Conservation (phyloP, 768 basidiomycete genomes). For the Tephrocybe sp. region DNA sequence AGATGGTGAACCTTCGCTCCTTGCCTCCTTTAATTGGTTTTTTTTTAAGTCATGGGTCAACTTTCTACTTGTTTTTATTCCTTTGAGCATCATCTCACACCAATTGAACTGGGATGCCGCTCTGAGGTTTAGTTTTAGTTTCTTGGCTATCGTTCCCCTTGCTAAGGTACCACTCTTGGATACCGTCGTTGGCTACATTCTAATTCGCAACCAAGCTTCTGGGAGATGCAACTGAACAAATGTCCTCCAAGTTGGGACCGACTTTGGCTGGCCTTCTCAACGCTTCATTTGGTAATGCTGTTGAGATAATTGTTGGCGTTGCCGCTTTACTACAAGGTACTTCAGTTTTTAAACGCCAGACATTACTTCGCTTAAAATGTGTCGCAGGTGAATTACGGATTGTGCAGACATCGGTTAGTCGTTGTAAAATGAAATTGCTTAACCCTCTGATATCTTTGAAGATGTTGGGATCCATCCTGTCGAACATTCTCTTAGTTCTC, state of each 20-base stretch:
- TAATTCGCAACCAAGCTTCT: constrained; percentile 48
- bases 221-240: constrained; percentile 80
- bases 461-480: constrained; percentile 91
- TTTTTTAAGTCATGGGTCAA: constrained; percentile 72
- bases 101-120: constrained; percentile 73
- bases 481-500: constrained; percentile 86
- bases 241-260: constrained; percentile 76
- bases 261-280: constrained; percentile 87
- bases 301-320: constrained; percentile 88
- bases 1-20: constrained; percentile 67
- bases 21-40: constrained; percentile 56
- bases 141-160: constrained; percentile 83
- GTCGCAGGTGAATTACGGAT: constrained; percentile 73
- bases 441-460: constrained; percentile 23
- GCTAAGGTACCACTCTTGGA: constrained; percentile 58
- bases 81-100: constrained; percentile 67
- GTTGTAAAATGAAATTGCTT: not conserved
- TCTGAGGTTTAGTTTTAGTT: constrained; percentile 72
- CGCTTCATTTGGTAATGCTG: constrained; percentile 81
- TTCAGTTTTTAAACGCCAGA: constrained; percentile 12
- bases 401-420: constrained; percentile 83
- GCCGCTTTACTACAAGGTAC: constrained; percentile 79
- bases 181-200: constrained; percentile 2
- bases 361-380: not conserved
- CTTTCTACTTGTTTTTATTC: constrained; percentile 76